Conservation (phyloP, 2,329 filamentous ascomycete species). For the Chaetothyriales sp. region DNA sequence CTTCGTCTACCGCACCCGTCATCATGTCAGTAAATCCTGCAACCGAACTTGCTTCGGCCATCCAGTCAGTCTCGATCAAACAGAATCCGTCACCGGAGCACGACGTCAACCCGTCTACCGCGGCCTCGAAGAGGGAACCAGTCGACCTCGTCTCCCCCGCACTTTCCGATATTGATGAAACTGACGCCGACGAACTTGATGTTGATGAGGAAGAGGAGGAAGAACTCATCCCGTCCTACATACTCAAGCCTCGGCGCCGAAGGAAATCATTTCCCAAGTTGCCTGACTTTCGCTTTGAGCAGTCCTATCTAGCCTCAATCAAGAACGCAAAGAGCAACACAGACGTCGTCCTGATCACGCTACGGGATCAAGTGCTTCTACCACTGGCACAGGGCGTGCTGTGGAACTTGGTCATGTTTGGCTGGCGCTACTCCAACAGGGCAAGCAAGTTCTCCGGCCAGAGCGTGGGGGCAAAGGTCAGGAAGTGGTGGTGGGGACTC, state of each 20-base stretch:
- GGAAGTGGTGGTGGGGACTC: slow-evolving; percentile 88
- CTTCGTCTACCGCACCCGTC: background rate
- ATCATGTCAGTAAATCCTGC: slow-evolving; percentile 44
- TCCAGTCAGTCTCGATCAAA: slow-evolving; percentile 70
- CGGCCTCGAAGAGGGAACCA: slow-evolving; percentile 51
- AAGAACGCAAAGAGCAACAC: slow-evolving; percentile 63
- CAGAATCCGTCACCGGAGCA: slow-evolving; percentile 52
- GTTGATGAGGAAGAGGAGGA: slow-evolving; percentile 23
- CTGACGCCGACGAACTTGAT: slow-evolving; percentile 12
- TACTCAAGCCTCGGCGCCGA: slow-evolving; percentile 27
- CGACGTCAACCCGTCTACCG: slow-evolving; percentile 68
- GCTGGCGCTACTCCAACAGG: slow-evolving; percentile 83
- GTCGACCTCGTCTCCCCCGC: slow-evolving; percentile 26
- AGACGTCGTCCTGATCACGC: slow-evolving; percentile 67
- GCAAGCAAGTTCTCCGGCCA: slow-evolving; percentile 62
- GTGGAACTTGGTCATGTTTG: slow-evolving; percentile 72
- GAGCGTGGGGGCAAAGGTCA: slow-evolving; percentile 54
- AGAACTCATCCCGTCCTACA: slow-evolving; percentile 32
- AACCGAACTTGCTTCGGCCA: slow-evolving; percentile 56
- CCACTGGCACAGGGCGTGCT: slow-evolving; percentile 74
- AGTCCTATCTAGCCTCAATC: slow-evolving; percentile 91
- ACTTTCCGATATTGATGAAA: slow-evolving; percentile 1
- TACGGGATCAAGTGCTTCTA: slow-evolving; percentile 72
- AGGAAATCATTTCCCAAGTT: slow-evolving; percentile 49
- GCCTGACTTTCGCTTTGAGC: slow-evolving; percentile 83